A percentile compares a stretch with the other conserved stretches of the same genome.
Conservation (phyloP, 208 protist species). For the Novymonas esmeraldas region DNA sequence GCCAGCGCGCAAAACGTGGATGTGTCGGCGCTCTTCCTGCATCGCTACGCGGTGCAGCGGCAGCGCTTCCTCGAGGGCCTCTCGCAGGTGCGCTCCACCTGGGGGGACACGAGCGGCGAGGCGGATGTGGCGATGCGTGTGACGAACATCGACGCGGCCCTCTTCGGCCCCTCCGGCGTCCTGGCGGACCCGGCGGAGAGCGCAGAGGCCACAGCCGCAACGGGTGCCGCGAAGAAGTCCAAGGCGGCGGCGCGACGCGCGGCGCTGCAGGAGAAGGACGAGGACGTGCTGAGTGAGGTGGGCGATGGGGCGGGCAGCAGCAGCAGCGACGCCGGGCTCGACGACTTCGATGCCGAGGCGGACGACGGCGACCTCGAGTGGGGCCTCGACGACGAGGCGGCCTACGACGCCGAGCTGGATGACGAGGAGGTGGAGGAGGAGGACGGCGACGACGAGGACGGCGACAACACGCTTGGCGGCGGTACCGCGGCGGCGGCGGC, state of each 20-base stretch:
- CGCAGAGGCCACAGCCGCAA: neutral
- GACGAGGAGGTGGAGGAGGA: constrained; percentile 31
- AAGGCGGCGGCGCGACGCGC: neutral
- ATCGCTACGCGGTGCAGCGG: constrained; percentile 91
- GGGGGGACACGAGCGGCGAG: constrained; percentile 83
- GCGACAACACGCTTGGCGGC: constrained; percentile 50
- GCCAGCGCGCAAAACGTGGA: constrained; percentile 84
- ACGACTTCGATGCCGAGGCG: constrained; percentile 48
- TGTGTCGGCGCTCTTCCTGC: constrained; percentile 83
- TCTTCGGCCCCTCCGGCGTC: constrained; percentile 81
- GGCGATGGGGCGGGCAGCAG: too few species aligned
- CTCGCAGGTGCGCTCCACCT: constrained; percentile 84
- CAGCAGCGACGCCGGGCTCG: constrained; percentile 7
- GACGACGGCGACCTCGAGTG: constrained; percentile 71
- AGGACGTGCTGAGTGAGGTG: constrained; percentile 34
- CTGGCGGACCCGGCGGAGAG: constrained; percentile 33
- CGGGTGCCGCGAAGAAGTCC: neutral
- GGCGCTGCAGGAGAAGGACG: constrained; percentile 23
- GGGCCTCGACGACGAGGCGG: constrained; percentile 71
- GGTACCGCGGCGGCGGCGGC: constrained; percentile 5
- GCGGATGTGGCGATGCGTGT: constrained; percentile 78
- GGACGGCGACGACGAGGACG: constrained; percentile 35
- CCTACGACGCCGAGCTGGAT: constrained; percentile 48
- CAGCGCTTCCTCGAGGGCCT: constrained; percentile 85
- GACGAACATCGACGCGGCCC: constrained; percentile 61